A percentile compares a stretch with the other conserved stretches of the same genome.
Conservation (phyloP, 495 filamentous ascomycete genomes). For the Xylaria curta region DNA sequence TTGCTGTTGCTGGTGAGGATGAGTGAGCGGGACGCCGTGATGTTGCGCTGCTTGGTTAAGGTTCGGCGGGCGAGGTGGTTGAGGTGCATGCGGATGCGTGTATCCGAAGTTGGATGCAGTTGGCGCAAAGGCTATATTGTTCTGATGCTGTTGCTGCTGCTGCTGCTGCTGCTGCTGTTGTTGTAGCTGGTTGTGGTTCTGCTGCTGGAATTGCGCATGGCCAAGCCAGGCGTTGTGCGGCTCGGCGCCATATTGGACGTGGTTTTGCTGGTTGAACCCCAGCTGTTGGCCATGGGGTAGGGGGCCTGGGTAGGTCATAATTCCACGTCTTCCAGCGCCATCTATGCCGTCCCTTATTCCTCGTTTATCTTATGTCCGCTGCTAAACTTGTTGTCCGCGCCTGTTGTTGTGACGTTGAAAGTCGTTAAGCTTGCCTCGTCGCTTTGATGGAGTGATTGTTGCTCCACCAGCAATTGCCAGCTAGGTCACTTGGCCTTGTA, state of each 20-base stretch:
- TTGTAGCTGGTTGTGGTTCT: slow-evolving; percentile 10
- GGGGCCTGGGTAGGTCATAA: slow-evolving; percentile 52
- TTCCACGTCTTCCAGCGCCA: slow-evolving; percentile 35
- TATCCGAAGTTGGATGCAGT: neutral
- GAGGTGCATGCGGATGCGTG: slow-evolving; percentile 21
- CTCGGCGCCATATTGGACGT: slow-evolving; percentile 33
- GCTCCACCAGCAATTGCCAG: slow-evolving; percentile 3
- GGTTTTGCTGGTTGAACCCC: slow-evolving; percentile 47
- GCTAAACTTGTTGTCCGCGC: neutral
- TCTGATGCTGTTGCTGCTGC: slow-evolving; percentile 29
- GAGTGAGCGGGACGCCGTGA: slow-evolving; percentile 14
- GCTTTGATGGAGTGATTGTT: neutral
- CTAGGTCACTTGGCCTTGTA: slow-evolving; percentile 14
- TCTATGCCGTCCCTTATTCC: slow-evolving; percentile 18
- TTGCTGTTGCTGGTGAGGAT: neutral
- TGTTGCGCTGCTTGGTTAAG: neutral
- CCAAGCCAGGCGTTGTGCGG: slow-evolving; percentile 36
- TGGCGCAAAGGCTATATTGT: neutral
- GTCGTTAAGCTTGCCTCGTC: slow-evolving; percentile 12
- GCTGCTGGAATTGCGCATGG: slow-evolving; percentile 13
- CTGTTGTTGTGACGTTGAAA: neutral
- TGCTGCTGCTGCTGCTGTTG: slow-evolving; percentile 15
- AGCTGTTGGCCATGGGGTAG: slow-evolving; percentile 52
- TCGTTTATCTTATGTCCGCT: neutral
- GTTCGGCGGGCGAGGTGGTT: slow-evolving; percentile 24